phyloP scores from a whole-genome alignment of 805 yeast species.

The Ogataea pini region DNA sequence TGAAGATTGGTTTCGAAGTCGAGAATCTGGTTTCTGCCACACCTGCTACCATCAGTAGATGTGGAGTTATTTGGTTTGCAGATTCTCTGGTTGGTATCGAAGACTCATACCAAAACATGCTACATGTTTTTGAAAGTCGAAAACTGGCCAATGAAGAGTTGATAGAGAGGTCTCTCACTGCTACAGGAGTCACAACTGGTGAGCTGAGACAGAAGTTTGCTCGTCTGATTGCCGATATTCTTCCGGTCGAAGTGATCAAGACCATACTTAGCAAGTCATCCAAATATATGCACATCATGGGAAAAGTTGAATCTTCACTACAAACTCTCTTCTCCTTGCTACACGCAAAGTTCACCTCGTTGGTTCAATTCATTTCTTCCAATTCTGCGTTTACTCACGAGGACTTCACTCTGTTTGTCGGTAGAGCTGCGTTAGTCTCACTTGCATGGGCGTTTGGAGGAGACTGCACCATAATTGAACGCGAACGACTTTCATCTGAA shows the following conservation, averaged over 20 bases:
- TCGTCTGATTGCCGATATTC: slow-evolving; percentile 4
- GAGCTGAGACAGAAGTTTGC: slow-evolving; percentile 10
- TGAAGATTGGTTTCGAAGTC: slow-evolving; percentile 76
- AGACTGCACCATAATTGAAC: slow-evolving; percentile 43
- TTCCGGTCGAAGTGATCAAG: slow-evolving; percentile 19
- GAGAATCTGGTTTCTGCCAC: slow-evolving; percentile 68
- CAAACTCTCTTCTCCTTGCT: slow-evolving; percentile 43
- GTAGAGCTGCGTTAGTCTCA: slow-evolving; percentile 40
- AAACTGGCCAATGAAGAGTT: slow-evolving; percentile 11
- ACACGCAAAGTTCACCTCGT: slow-evolving; percentile 35
- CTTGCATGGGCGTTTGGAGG: slow-evolving; percentile 69
- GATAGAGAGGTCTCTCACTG: slow-evolving; percentile 2
- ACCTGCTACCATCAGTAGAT: slow-evolving; percentile 88
- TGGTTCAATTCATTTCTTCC: slow-evolving; percentile 24
- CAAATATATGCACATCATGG: slow-evolving; percentile 53
- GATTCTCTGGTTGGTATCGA: slow-evolving; percentile 14
- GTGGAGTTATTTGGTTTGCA: slow-evolving; percentile 86
- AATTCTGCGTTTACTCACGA: slow-evolving; percentile 29
- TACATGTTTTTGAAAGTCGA: slow-evolving; percentile 21
- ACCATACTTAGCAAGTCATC: slow-evolving; percentile 31
- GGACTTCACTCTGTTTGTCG: slow-evolving; percentile 34
- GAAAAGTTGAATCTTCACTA: slow-evolving; percentile 40
- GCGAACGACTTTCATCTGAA: slow-evolving; percentile 39
- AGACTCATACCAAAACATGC: slow-evolving; percentile 13
- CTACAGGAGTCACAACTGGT: neutral